A percentile compares a stretch with the other conserved stretches of the same genome.
Conservation (phyloP, 2,329 filamentous ascomycete species). For the Epichloe baconii region DNA sequence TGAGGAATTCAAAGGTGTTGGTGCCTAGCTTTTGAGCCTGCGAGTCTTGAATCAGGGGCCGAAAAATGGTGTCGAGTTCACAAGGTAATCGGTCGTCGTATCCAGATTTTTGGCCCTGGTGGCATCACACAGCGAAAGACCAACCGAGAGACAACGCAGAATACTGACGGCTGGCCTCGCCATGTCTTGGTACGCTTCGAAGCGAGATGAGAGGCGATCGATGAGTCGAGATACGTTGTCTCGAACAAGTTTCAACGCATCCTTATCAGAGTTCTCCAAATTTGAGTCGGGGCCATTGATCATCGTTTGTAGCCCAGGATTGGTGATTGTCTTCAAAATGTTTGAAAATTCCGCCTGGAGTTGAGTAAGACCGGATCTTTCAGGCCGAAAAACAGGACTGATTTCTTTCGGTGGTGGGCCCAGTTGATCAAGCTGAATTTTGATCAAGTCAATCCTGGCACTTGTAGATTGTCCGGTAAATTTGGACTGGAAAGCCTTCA, state of each 20-base stretch:
- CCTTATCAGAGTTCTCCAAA: slow-evolving; percentile 9
- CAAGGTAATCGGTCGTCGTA: slow-evolving; percentile 22
- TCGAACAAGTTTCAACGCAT: slow-evolving; percentile 35
- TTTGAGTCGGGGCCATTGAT: slow-evolving; percentile 10
- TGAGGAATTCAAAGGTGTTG: slow-evolving; percentile 31
- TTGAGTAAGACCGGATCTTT: slow-evolving; percentile 50
- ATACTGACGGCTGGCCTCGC: slow-evolving; percentile 67
- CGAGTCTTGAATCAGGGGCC: slow-evolving; percentile 26
- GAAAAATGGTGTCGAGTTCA: slow-evolving; percentile 41
- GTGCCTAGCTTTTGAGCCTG: slow-evolving; percentile 10
- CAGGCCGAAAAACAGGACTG: slow-evolving; percentile 57
- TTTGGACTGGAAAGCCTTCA: slow-evolving; percentile 50
- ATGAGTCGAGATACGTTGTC: slow-evolving; percentile 55
- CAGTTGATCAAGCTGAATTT: slow-evolving; percentile 48
- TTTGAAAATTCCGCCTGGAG: slow-evolving; percentile 78
- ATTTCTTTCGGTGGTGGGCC: slow-evolving; percentile 54
- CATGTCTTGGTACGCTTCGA: slow-evolving; percentile 75
- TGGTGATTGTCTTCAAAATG: slow-evolving; percentile 51
- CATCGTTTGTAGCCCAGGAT: slow-evolving; percentile 15
- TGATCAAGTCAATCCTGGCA: slow-evolving; percentile 49
- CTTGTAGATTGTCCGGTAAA: slow-evolving; percentile 59
- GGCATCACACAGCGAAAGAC: slow-evolving; percentile 47
- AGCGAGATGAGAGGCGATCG: slow-evolving; percentile 53
- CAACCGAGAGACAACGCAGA: slow-evolving; percentile 64
- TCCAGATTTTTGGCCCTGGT: slow-evolving; percentile 30